phyloP scores from a whole-genome alignment of 1,284 basidiomycete genomes.

The Tilletia walkeri region DNA sequence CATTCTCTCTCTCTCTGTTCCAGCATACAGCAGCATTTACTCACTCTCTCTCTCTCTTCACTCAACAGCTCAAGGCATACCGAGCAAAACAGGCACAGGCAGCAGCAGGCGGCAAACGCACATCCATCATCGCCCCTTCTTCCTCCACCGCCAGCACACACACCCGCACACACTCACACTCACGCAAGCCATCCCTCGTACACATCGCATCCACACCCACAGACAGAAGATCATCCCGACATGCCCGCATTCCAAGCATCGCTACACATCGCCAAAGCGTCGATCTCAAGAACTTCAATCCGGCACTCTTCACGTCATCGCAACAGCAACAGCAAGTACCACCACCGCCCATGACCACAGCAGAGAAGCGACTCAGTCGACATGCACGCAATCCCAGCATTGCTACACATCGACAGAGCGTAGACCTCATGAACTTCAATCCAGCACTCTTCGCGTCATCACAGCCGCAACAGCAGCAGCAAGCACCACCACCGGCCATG shows the following conservation, averaged over 20 bases:
- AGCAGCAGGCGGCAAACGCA: not conserved
- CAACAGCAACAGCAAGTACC: not conserved
- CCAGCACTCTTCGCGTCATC: not conserved
- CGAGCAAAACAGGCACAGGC: constrained; percentile 45
- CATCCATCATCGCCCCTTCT: not conserved
- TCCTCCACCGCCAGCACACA: constrained; percentile 16
- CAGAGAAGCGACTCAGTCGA: constrained; percentile 18
- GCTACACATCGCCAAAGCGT: constrained; percentile 18
- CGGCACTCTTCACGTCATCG: not conserved
- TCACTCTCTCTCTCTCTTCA: not conserved
- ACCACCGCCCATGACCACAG: constrained; percentile 24
- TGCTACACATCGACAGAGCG: constrained; percentile 43
- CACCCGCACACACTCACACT: not conserved
- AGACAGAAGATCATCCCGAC: not conserved
- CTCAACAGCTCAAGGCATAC: constrained; percentile 41
- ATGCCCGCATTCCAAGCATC: not conserved
- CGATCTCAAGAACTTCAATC: constrained; percentile 29
- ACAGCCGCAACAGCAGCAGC: not conserved
- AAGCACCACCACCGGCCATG: constrained; percentile 15
- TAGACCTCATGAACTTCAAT: constrained; percentile 52
- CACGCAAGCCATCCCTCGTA: constrained; percentile 17
- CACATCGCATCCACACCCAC: not conserved
- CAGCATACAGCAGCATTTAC: not conserved
- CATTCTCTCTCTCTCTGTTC: not conserved
- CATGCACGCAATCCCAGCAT: constrained; percentile 43